phyloP scores from a whole-genome alignment of 2,329 filamentous ascomycete genomes.

The Cadophora sp. region DNA sequence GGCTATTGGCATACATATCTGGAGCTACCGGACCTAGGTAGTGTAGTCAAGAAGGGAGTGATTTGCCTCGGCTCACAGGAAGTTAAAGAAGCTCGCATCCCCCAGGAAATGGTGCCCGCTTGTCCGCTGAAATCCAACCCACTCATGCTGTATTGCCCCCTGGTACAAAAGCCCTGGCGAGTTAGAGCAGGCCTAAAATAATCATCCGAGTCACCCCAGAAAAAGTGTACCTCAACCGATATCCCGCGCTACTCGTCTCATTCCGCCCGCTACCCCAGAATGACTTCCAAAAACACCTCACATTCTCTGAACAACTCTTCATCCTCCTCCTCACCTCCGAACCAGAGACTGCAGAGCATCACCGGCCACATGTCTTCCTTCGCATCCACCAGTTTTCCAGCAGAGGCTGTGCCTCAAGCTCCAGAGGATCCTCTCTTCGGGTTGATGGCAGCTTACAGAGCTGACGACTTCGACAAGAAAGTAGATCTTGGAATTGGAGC shows the following conservation, averaged over 20 bases:
- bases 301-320: constrained; percentile 19
- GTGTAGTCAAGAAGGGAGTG: background rate
- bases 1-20: background rate
- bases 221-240: background rate
- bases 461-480: constrained; percentile 79
- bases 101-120: background rate
- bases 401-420: constrained; percentile 82
- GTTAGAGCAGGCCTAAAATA: constrained; percentile 9
- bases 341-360: constrained; percentile 64
- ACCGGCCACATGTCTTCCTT: constrained; percentile 70
- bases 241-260: background rate
- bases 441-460: constrained; percentile 85
- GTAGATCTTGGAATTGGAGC: constrained; percentile 92
- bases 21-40: background rate
- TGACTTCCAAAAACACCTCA: constrained; percentile 25
- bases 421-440: constrained; percentile 96
- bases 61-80: constrained; percentile 13
- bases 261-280: constrained; percentile 17
- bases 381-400: constrained; percentile 70
- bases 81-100: constrained; percentile 11
- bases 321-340: constrained; percentile 47
- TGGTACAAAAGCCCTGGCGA: constrained; percentile 2
- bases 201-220: constrained; percentile 7
- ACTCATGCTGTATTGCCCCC: background rate
- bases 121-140: constrained; percentile 11